Evolutionary conservation across 768 basidiomycete species (phyloP), one percentile per base, ranked within the genome.

Genomic region (Boletales sp.): DNA sequence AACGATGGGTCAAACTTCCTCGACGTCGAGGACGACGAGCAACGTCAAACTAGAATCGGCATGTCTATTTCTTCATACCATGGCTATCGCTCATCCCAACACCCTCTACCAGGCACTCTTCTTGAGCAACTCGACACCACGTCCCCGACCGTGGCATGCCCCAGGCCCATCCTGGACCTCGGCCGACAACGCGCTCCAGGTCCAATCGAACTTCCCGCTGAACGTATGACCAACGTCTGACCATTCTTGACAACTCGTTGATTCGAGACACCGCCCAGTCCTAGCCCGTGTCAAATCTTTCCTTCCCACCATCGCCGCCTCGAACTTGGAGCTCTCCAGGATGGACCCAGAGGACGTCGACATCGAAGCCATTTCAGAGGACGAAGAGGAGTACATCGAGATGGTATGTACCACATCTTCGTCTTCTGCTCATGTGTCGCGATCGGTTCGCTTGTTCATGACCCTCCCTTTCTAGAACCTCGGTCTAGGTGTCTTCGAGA

Each of bases 211-310:
- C 77, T 78, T 13, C 75, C 78, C 17, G 61, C 71, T 47, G 79
- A 80, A 54, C 72, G 82, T 82, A 60, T 47, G 81, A 69, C 32
- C 27, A 21, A 21, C 4, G 21, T 21, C 4, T 21, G 21, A 21
- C 21, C 27, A 19, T 39, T 36, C 17, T 35, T 32, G 21, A 8
- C 19, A 35, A 40, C 37, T 55, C 37, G 45, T 47, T 49, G 40
- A 48, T 44, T 38, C 30, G 41, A 8, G 19, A 27, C 43, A 43
- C 21, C n/a, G 6, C 19, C 17, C 54, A 89, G 87, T 89, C 17
- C 69, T 90, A 7, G 73, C 79, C 10, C 80, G 86, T 15, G 73
- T 87, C 4, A 78, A 81, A 61, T 76, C 80, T 0, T 88, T 89
- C 60, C 75, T 89, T 6, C 85, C 86, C 3, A 71, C 80, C 55